Evolutionary conservation across 108 stramenopile species (phyloP).

Genomic region (Chaetoceros tenuissimus): DNA sequence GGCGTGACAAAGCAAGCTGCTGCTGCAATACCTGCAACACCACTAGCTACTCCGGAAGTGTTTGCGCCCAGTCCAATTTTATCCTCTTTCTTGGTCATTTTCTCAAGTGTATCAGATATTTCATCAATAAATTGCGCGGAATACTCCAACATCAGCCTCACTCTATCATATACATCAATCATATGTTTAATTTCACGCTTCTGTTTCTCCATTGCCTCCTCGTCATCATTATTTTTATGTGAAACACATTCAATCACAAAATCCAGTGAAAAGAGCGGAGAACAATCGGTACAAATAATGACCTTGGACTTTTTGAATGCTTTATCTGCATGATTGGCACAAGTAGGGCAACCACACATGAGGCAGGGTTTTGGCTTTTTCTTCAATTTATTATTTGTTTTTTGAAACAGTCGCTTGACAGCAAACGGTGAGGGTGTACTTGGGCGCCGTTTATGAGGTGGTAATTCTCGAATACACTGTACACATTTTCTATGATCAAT

Average conservation of each 20-base stretch:
- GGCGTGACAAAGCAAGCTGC: slow-evolving; percentile 57
- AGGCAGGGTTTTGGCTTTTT: slow-evolving; percentile 17
- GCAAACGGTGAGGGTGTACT: not conserved
- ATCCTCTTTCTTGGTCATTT: slow-evolving; percentile 33
- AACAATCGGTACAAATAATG: slow-evolving; percentile 43
- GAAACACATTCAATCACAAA: slow-evolving; percentile 51
- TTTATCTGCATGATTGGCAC: slow-evolving; percentile 2
- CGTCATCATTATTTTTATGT: slow-evolving; percentile 2
- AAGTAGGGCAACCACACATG: slow-evolving; percentile 31
- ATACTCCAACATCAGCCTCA: slow-evolving; percentile 38
- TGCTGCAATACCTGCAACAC: slow-evolving; percentile 52
- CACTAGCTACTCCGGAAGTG: slow-evolving; percentile 47
- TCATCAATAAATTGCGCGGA: slow-evolving; percentile 42
- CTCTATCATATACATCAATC: slow-evolving; percentile 67
- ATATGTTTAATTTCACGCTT: slow-evolving; percentile 32
- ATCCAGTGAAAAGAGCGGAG: slow-evolving; percentile 49
- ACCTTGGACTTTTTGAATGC: not conserved
- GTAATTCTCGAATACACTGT: slow-evolving; percentile 16
- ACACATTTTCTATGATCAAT: slow-evolving; percentile 23
- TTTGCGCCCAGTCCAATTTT: slow-evolving; percentile 39
- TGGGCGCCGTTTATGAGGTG: not conserved
- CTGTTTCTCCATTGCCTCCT: slow-evolving; percentile 9
- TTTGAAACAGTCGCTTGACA: not conserved
- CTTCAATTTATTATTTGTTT: not conserved
- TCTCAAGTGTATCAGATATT: slow-evolving; percentile 31